A percentile compares a stretch with the other conserved stretches of the same genome.
phyloP scores from a whole-genome alignment of 495 filamentous ascomycete genomes.

The Aspergillus affinis region DNA sequence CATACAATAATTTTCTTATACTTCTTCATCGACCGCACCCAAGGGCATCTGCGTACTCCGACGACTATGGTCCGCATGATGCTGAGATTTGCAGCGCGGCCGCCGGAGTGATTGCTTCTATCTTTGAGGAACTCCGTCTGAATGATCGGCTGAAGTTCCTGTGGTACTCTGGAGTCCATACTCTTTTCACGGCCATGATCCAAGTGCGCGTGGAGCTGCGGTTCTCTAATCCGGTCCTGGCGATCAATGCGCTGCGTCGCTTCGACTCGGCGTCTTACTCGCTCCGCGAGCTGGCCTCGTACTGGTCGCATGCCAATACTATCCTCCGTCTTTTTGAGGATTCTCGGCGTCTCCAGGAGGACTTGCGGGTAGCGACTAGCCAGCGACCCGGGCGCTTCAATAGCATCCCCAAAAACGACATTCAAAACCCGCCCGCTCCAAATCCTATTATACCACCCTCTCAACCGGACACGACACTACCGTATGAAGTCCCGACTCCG shows the following conservation, averaged over 20 bases:
- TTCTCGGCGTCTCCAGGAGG: conserved; percentile 47
- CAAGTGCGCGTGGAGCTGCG: conserved; percentile 51
- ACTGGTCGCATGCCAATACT: conserved; percentile 47
- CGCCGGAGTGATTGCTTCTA: conserved; percentile 48
- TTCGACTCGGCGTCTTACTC: conserved; percentile 49
- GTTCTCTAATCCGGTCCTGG: conserved; percentile 50
- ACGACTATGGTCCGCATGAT: conserved; percentile 46
- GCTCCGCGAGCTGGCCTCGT: conserved; percentile 43
- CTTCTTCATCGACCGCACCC: conserved; percentile 50
- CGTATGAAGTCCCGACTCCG: conserved; percentile 39
- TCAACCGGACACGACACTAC: conserved; percentile 27
- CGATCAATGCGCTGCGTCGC: conserved; percentile 48
- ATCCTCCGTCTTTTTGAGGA: conserved; percentile 49
- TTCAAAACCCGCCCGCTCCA: conserved; percentile 3
- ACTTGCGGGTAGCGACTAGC: conserved; percentile 40
- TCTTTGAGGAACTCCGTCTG: conserved; percentile 49
- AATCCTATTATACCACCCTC: conserved; percentile 15
- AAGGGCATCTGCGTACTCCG: conserved; percentile 43
- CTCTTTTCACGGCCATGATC: conserved; percentile 51
- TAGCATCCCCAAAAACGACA: conserved; percentile 13
- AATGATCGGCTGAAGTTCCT: conserved; percentile 49
- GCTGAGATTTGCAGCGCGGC: conserved; percentile 49
- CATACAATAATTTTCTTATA: conserved; percentile 53
- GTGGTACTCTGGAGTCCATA: conserved; percentile 49
- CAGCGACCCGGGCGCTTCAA: conserved; percentile 39